Conservation (phyloP, 2,329 filamentous ascomycete species). For the Ramichloridium luteum region DNA sequence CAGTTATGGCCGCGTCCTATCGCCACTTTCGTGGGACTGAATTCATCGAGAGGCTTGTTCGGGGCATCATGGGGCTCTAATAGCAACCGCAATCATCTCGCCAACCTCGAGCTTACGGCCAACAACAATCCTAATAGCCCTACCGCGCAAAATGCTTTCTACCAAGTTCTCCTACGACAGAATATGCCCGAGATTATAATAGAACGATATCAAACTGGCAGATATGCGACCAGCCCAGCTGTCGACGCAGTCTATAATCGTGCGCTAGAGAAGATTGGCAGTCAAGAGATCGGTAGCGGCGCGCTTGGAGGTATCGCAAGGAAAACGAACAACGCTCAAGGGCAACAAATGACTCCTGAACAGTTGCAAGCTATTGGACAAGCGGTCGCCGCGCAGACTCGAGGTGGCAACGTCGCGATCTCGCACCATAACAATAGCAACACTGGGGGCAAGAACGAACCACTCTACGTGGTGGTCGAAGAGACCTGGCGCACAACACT, state of each 20-base stretch:
- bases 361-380: conserved; percentile 70
- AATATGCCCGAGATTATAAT: conserved; percentile 90
- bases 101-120: conserved; percentile 77
- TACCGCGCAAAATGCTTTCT: conserved; percentile 84
- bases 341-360: conserved; percentile 40
- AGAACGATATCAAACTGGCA: conserved; percentile 75
- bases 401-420: conserved; percentile 53
- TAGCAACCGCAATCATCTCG: conserved; percentile 51
- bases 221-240: conserved; percentile 67
- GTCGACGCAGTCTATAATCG: conserved; percentile 70
- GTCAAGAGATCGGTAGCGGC: conserved; percentile 27
- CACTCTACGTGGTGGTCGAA: conserved; percentile 92
- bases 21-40: conserved; percentile 25
- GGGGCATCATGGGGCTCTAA: conserved; percentile 27
- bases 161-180: conserved; percentile 76
- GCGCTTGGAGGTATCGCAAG: conserved; percentile 12
- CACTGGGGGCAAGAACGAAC: conserved; percentile 60
- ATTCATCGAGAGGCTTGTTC: conserved; percentile 34
- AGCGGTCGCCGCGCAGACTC: conserved; percentile 60
- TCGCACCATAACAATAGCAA: conserved; percentile 39
- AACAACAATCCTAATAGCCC: conserved; percentile 86
- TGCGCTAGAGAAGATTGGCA: conserved; percentile 54
- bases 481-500: conserved; percentile 68
- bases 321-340: conserved; percentile 24
- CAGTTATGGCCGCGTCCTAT: too few relatives aligned